These are phyloP conservation scores for Sequoia sempervirens DNA, from an alignment of 75 land plant species.

Conservation along the genomic window DNA sequence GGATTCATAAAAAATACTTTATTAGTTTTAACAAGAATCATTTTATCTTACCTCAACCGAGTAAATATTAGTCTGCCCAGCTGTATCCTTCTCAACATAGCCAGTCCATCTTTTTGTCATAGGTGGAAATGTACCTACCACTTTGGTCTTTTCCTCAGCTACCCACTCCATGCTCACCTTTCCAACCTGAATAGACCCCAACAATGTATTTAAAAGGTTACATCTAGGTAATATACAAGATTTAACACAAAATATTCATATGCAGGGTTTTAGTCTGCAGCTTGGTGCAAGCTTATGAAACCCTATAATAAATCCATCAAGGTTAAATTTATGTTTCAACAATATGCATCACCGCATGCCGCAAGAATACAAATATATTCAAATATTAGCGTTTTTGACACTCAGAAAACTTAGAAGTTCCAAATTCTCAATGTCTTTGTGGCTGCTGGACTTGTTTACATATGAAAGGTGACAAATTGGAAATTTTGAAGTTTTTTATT, in stretches of 20 bases:
- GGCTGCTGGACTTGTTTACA: neutral
- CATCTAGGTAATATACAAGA: neutral
- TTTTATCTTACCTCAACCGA: slow-evolving; percentile 71
- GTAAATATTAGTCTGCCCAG: slow-evolving; percentile 93
- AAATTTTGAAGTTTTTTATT: neutral
- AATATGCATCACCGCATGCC: neutral
- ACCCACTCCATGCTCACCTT: slow-evolving; percentile 91
- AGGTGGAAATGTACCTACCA: slow-evolving; percentile 82
- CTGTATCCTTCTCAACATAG: slow-evolving; percentile 95
- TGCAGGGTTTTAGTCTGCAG: neutral
- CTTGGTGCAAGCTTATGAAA: neutral
- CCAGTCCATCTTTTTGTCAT: slow-evolving; percentile 66
- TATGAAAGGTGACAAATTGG: neutral
- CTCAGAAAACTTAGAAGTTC: neutral
- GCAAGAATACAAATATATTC: neutral
- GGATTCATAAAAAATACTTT: neutral
- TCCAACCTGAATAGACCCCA: slow-evolving; percentile 58
- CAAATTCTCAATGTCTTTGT: neutral
- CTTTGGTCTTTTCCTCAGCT: slow-evolving; percentile 77
- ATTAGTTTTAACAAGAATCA: neutral
- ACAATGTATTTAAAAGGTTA: neutral
- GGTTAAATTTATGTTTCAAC: neutral
- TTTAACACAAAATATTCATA: neutral
- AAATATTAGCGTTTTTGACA: neutral
- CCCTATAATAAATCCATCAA: neutral